Base-by-base conservation (phyloP, 208 protist genomes). In the Leishmania gerbilli region DNA sequence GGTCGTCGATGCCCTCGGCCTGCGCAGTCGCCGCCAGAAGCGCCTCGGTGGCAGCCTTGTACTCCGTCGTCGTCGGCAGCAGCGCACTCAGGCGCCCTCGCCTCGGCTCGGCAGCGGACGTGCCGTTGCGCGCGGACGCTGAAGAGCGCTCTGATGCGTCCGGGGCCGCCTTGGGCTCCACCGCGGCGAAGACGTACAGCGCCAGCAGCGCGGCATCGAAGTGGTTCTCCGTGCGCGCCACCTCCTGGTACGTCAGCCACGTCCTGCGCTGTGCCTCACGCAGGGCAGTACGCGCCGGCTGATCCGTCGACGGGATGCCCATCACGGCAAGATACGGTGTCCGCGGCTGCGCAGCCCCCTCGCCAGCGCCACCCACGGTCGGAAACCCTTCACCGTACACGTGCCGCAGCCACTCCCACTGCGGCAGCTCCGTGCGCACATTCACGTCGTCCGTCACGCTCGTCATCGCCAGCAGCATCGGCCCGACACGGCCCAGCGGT, bases 281-380 rank as follows among this genome's bases (percentile, higher is more conserved):
- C 34, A 86, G 79, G 2, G 65, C 56, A 34, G 56, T 62, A 17
- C 90, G 60, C 34, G 53, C 80, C 8, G 76, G 71, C 34, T 81
- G 77, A 74, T 93, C 90, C 24, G 85, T 83, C 5, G 88, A 88
- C 1, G 86, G 90, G 60, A 91, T 90, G 24, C 89, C 89, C 27
- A 91, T 40, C 77, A 87, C 90, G 11, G 85, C 78, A 0, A 90
- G 68, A 51, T 84, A 82, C 9, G 58, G 42, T n/a, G 79, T 72
- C 40, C 68, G 45, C 3, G 62, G 47, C 81, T 42, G 37, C 75
- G 76, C 21, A 7, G 68, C 40, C 2, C 9, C 21, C 75, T 68
- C 75, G 15, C 1, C 60, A 15, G 6, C 31, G 56, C 4, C 27
- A 6, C 37, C 58, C 34, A 17, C 53, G 13, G 40, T 68, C 53